Base-by-base conservation (phyloP, 768 basidiomycete species). In the Cubamyces lactineus region DNA sequence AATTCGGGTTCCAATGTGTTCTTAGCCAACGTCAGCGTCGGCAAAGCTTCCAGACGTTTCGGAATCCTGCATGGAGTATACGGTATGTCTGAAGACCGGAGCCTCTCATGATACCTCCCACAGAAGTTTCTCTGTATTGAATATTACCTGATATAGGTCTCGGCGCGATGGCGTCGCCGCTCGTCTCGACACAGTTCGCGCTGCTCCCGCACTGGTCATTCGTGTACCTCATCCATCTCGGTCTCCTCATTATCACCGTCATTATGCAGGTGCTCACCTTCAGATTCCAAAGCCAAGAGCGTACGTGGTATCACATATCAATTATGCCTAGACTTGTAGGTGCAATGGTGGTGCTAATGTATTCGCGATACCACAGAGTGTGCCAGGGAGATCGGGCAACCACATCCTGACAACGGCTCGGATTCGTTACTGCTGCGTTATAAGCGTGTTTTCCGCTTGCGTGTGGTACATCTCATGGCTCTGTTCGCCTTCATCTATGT, bases 1-100 rank as follows among this genome's bases (percentile, higher is more conserved):
- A 85, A 88, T 61, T 86, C 89, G 0, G 88, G 89, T 74, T 82
- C 88, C 1, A 89, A 88, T 67, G 87, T 84, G 8, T 91, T 82
- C 64, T 82, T 92, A 15, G 88, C 86, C 2, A 79, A 75, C 45
- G 74, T 89, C 9, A 79, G 79, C 59, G 74, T 80, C 21, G 79
- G 85, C 40, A 70, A 58, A 21, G 57, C 84, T 0, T 80, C 84
- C 61, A 69, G 74, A 0, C 89, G 88, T 69, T 87, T 92, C 83
- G 84, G 60, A 7, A 56, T 58, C 11, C 47, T 65, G 56, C 38
- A 53, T 65, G 86, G 85, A 8, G 77, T 81, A 2, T 90, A 89
- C 66, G 88, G 89, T 50, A n/a, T 17, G 57, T 21, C 24, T 21
- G 19, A 23, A 8, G 3, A 21, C 19, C 19, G 17, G 42, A 42